Percentiles rank a stretch among this genome's conserved stretches.
phyloP scores from a whole-genome alignment of 441 rosid species.

The Bruguiera hainesii region DNA sequence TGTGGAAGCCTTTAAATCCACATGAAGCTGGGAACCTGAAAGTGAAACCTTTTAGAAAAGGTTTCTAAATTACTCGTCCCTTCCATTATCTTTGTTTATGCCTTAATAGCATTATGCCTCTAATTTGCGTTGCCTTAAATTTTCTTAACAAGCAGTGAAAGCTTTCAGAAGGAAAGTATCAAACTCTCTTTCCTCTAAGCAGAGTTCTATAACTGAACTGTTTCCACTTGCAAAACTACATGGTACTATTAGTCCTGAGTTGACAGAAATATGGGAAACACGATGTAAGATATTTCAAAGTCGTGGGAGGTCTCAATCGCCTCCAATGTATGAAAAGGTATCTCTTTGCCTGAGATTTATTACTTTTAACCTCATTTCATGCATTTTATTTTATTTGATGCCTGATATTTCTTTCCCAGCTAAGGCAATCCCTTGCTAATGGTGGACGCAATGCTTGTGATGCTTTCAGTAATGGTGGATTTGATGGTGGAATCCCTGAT shows the following conservation, averaged over 20 bases:
- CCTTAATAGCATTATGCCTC: conserved; percentile 16
- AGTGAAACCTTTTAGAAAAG: conserved; percentile 82
- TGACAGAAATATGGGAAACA: conserved; percentile 61
- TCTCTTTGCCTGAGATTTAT: conserved; percentile 5
- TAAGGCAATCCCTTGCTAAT: conserved; percentile 54
- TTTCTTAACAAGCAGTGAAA: conserved; percentile 55
- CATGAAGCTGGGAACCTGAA: conserved; percentile 86
- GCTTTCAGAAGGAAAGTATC: conserved; percentile 39
- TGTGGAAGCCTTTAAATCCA: conserved; percentile 92
- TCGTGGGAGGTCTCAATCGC: conserved; percentile 30
- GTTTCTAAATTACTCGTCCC: conserved; percentile 29
- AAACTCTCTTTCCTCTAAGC: conserved; percentile 32
- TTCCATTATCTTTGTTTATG: conserved; percentile 16
- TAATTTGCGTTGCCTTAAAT: conserved; percentile 18
- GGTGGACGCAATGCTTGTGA: conserved; percentile 34
- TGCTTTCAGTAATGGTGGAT: conserved; percentile 27
- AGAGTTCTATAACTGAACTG: conserved; percentile 35
- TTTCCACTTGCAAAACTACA: conserved; percentile 76
- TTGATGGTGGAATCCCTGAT: conserved; percentile 42
- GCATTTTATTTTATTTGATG: conserved; percentile 9
- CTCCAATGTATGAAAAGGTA: conserved; percentile 61
- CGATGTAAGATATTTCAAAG: conserved; percentile 24
- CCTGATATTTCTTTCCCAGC: conserved; percentile 37
- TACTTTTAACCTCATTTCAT: conserved; percentile 8
- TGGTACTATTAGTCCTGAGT: conserved; percentile 72